Conservation (phyloP, 2,329 filamentous ascomycete species). For the Colletotrichum sp. region DNA sequence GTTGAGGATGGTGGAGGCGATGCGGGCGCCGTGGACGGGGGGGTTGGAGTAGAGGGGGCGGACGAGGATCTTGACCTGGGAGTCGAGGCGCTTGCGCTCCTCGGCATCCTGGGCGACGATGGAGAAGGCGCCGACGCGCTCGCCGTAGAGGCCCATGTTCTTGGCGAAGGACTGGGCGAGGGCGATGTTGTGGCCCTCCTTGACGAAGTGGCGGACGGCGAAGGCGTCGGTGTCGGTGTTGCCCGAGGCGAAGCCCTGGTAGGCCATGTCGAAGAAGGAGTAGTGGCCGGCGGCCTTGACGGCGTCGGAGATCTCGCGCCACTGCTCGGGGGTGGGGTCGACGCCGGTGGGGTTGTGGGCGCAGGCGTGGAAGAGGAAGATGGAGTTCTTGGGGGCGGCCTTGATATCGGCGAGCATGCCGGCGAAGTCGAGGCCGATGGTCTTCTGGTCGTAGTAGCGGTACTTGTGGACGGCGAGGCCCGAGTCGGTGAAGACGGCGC, state of each 20-base stretch:
- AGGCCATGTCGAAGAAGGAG: constrained; percentile 99
- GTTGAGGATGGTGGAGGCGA: constrained; percentile 92
- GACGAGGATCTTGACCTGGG: constrained; percentile 97
- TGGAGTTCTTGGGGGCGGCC: constrained; percentile 82
- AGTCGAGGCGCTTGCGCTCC: constrained; percentile 95
- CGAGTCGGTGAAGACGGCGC: constrained; percentile 92
- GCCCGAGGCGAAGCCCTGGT: constrained; percentile 96
- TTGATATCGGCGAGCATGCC: constrained; percentile 92
- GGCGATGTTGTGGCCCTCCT: constrained; percentile 86
- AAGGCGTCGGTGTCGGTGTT: constrained; percentile 93
- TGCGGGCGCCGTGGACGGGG: constrained; percentile 92
- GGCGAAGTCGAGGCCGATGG: constrained; percentile 96
- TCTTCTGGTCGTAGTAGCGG: constrained; percentile 99
- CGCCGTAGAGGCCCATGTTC: constrained; percentile 99
- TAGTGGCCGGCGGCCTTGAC: constrained; percentile 89
- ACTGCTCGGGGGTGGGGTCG: constrained; percentile 90
- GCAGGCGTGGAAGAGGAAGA: constrained; percentile 94
- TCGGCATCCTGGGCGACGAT: constrained; percentile 83
- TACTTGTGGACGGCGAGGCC: constrained; percentile 93
- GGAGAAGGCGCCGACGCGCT: constrained; percentile 97
- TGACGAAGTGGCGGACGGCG: constrained; percentile 89
- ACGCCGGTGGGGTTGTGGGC: constrained; percentile 98
- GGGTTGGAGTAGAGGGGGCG: constrained; percentile 98
- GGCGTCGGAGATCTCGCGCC: constrained; percentile 85
- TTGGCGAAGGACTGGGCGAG: constrained; percentile 96